Conservation (phyloP, 371 early-diverging fungal genomes). For the Mucor mucedo region DNA sequence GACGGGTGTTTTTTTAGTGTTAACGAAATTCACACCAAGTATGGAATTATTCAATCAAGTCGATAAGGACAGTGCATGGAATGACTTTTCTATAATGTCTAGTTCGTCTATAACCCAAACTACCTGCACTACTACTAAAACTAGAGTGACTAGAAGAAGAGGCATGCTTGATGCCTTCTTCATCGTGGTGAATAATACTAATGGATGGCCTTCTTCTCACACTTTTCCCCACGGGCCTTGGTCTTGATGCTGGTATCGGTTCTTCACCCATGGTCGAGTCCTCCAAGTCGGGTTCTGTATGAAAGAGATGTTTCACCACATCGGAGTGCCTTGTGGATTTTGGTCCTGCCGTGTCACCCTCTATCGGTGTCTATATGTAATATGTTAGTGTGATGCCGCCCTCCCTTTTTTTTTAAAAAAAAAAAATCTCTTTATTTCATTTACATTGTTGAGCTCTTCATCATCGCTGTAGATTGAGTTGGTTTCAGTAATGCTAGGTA, state of each 20-base stretch:
- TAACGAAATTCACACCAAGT: too few relatives aligned
- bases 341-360: neutral
- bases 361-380: neutral
- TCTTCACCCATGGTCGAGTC: neutral
- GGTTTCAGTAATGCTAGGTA: too few relatives aligned
- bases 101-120: slow-evolving; percentile 7
- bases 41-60: slow-evolving; percentile 5
- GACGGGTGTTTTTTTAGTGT: too few relatives aligned
- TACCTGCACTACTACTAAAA: slow-evolving; percentile 4
- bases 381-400: too few relatives aligned
- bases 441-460: neutral
- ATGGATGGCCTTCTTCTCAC: slow-evolving; percentile 10
- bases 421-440: too few relatives aligned
- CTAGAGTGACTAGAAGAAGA: slow-evolving; percentile 9
- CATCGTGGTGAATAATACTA: slow-evolving; percentile 5
- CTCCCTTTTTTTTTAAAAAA: too few relatives aligned
- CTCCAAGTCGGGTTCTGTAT: slow-evolving; percentile 13
- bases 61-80: slow-evolving; percentile 2
- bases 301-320: slow-evolving; percentile 5
- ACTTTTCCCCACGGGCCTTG: neutral
- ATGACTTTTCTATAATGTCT: neutral
- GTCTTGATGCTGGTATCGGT: neutral
- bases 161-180: neutral
- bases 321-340: neutral
- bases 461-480: neutral